phyloP scores from a whole-genome alignment of 768 basidiomycete species.

The Porphyrellus cyaneotinctus region DNA sequence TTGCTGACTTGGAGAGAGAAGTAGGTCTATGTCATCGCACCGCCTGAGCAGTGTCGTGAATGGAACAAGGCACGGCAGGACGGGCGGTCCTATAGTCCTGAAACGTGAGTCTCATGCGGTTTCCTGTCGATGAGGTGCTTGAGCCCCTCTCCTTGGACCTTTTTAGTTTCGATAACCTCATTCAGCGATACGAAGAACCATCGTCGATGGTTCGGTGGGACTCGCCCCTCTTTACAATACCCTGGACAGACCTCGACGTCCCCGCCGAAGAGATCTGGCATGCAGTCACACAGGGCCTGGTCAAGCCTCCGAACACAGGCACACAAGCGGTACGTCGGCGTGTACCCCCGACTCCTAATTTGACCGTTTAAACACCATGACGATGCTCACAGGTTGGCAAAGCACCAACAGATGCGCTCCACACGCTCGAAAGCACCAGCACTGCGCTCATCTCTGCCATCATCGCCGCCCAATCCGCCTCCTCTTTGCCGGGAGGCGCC shows the following conservation, averaged over 20 bases:
- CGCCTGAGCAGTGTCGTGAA: slow-evolving; percentile 67
- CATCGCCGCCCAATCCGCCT: slow-evolving; percentile 56
- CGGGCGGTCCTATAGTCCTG: slow-evolving; percentile 51
- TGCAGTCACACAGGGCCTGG: slow-evolving; percentile 68
- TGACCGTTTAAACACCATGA: too few relatives aligned
- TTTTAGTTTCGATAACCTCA: slow-evolving; percentile 37
- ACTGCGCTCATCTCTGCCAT: slow-evolving; percentile 67
- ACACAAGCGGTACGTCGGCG: slow-evolving; percentile 57
- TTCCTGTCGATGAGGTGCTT: background rate
- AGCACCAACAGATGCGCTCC: slow-evolving; percentile 85
- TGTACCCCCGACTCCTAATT: too few relatives aligned
- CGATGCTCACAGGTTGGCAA: slow-evolving; percentile 54
- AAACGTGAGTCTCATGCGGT: slow-evolving; percentile 52
- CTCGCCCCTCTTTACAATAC: slow-evolving; percentile 84
- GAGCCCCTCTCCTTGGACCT: background rate
- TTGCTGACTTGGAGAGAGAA: slow-evolving; percentile 14
- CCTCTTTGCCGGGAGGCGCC: slow-evolving; percentile 45
- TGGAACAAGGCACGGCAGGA: slow-evolving; percentile 63
- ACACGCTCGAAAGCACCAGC: slow-evolving; percentile 77
- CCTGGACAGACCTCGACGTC: slow-evolving; percentile 65
- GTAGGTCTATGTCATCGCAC: slow-evolving; percentile 74
- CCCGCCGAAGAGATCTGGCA: slow-evolving; percentile 75
- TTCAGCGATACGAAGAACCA: slow-evolving; percentile 91
- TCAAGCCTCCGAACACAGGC: slow-evolving; percentile 87
- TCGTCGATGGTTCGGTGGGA: slow-evolving; percentile 99